Percentiles rank a stretch among this genome's conserved stretches.
Evolutionary conservation across 1,139 yeast species (phyloP).

Genomic region (Lodderomyces oxycetoniae): DNA sequence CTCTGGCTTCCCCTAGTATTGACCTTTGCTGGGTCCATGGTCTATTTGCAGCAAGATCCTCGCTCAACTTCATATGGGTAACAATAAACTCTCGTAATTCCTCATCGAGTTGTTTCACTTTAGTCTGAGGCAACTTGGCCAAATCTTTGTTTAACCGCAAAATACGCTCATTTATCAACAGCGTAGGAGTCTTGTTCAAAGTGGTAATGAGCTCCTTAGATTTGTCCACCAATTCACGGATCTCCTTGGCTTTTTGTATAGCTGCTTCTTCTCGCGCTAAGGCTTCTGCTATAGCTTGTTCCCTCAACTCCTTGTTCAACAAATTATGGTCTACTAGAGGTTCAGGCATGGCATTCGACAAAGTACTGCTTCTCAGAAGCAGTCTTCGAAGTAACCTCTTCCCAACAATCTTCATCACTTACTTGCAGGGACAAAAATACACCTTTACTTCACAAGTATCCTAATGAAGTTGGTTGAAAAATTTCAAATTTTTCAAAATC

Average conservation of each 20-base stretch:
- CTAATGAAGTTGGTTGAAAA: too few relatives aligned
- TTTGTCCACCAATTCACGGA: constrained; percentile 32
- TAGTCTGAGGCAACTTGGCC: constrained; percentile 25
- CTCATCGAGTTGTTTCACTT: constrained; percentile 39
- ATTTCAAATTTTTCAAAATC: too few relatives aligned
- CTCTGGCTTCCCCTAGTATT: constrained; percentile 13
- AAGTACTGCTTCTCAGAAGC: neutral
- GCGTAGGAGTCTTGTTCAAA: constrained; percentile 36
- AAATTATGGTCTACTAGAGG: constrained; percentile 7
- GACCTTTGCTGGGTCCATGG: constrained; percentile 36
- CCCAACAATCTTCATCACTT: constrained; percentile 6
- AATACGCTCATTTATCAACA: constrained; percentile 29
- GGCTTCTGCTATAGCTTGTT: constrained; percentile 41
- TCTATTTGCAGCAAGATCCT: constrained; percentile 24
- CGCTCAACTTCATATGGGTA: constrained; percentile 33
- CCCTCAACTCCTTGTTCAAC: constrained; percentile 34
- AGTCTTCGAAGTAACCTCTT: constrained; percentile 1
- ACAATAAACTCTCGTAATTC: constrained; percentile 40
- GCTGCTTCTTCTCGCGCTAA: constrained; percentile 44
- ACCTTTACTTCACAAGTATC: too few relatives aligned
- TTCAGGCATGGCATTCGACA: neutral
- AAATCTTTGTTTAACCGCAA: constrained; percentile 29
- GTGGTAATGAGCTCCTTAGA: constrained; percentile 26
- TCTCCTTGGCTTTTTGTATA: constrained; percentile 30
- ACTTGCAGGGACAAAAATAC: too few relatives aligned